Conservation (phyloP, 345 rosid genomes). For the Tarenaya hassleriana region DNA sequence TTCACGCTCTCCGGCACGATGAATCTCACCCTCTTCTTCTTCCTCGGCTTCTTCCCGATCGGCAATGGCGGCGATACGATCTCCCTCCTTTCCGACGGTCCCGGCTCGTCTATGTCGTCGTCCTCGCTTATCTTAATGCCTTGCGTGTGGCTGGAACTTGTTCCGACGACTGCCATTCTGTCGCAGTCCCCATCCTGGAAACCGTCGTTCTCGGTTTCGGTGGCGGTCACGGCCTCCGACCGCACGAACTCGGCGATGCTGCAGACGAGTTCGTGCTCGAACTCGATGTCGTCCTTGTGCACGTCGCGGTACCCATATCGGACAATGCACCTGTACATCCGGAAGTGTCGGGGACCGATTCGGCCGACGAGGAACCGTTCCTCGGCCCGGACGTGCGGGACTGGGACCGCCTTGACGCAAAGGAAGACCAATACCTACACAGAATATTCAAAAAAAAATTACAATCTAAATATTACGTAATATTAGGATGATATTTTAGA, state of each 20-base stretch:
- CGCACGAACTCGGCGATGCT: slow-evolving; percentile 79
- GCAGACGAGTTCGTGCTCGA: slow-evolving; percentile 77
- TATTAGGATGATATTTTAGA: too few species aligned
- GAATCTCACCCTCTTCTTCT: slow-evolving; percentile 69
- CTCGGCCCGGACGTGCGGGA: slow-evolving; percentile 82
- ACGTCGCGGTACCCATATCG: slow-evolving; percentile 88
- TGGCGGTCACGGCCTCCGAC: slow-evolving; percentile 39
- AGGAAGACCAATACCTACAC: slow-evolving; percentile 84
- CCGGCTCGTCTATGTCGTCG: slow-evolving; percentile 21
- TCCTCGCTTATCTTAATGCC: slow-evolving; percentile 52
- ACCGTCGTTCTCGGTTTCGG: slow-evolving; percentile 22
- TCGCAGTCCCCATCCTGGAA: slow-evolving; percentile 41
- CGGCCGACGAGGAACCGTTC: slow-evolving; percentile 87
- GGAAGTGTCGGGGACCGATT: slow-evolving; percentile 79
- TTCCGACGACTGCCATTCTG: slow-evolving; percentile 70
- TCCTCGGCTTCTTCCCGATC: slow-evolving; percentile 28
- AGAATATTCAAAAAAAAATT: too few species aligned
- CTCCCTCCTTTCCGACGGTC: slow-evolving; percentile 28
- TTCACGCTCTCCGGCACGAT: slow-evolving; percentile 56
- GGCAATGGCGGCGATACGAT: slow-evolving; percentile 41
- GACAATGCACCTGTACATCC: slow-evolving; percentile 83
- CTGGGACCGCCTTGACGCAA: slow-evolving; percentile 88
- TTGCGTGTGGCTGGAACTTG: slow-evolving; percentile 48
- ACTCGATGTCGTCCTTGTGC: slow-evolving; percentile 79
- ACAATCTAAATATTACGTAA: too few species aligned